These are phyloP conservation scores for Phaeoacremonium minimum DNA, from an alignment of 2,329 filamentous ascomycete genomes.

Conservation along the genomic window DNA sequence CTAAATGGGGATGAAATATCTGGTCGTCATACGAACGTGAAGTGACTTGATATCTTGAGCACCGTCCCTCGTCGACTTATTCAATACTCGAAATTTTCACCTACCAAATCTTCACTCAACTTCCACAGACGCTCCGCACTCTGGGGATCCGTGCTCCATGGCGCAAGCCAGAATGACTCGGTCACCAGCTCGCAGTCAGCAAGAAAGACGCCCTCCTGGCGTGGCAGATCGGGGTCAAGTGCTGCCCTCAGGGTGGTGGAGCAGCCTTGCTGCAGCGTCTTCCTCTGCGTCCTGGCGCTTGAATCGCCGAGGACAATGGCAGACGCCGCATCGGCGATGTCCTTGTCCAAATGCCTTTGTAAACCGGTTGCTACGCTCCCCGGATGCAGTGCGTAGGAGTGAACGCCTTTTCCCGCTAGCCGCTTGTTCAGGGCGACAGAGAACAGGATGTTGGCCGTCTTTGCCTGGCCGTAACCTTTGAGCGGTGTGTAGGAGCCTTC, in stretches of 20 bases:
- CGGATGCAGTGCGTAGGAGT: constrained; percentile 31
- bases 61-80: neutral
- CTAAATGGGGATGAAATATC: too few species aligned
- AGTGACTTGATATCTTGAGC: too few species aligned
- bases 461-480: constrained; percentile 35
- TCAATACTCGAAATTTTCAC: constrained; percentile 23
- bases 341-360: constrained; percentile 9
- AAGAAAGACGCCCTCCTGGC: constrained; percentile 24
- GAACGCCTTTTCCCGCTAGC: constrained; percentile 15
- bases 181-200: constrained; percentile 25
- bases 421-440: constrained; percentile 28
- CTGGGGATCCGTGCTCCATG: constrained; percentile 27
- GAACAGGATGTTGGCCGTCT: constrained; percentile 40
- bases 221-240: constrained; percentile 31
- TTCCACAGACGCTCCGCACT: constrained; percentile 30
- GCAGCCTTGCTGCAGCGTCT: constrained; percentile 33
- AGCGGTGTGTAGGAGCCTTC: constrained; percentile 26
- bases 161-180: constrained; percentile 18
- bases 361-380: constrained; percentile 24
- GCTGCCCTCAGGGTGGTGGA: constrained; percentile 36
- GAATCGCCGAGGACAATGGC: neutral
- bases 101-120: constrained; percentile 30
- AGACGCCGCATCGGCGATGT: constrained; percentile 1
- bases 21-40: too few species aligned
- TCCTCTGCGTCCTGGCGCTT: constrained; percentile 11